Conservation (phyloP, 2,329 filamentous ascomycete genomes). For the Aquanectria penicillioides region DNA sequence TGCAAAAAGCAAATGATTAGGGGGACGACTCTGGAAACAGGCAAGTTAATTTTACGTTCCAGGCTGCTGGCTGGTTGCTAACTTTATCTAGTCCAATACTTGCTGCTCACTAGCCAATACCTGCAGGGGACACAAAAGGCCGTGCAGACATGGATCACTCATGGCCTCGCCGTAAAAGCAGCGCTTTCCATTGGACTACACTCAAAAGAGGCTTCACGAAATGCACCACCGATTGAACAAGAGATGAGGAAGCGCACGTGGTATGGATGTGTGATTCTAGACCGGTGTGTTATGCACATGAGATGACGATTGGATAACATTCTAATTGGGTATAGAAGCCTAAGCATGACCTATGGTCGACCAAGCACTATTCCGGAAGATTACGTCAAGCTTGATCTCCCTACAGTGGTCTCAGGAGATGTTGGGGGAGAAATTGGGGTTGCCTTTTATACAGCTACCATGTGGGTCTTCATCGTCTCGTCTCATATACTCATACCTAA, state of each 20-base stretch:
- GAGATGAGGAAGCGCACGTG: constrained; percentile 60
- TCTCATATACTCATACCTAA: neutral
- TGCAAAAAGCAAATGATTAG: constrained; percentile 53
- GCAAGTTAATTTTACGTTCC: neutral
- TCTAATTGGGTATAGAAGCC: neutral
- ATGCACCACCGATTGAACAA: constrained; percentile 52
- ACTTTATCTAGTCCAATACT: constrained; percentile 51
- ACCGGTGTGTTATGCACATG: constrained; percentile 11
- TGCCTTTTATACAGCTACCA: constrained; percentile 22
- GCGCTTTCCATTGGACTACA: constrained; percentile 63
- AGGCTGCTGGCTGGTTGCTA: neutral
- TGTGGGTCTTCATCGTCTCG: neutral
- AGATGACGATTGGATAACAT: neutral
- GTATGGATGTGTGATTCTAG: constrained; percentile 40
- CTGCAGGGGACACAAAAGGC: constrained; percentile 64
- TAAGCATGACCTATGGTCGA: constrained; percentile 25
- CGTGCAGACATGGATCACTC: constrained; percentile 62
- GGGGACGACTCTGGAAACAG: constrained; percentile 55
- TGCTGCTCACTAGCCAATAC: constrained; percentile 61
- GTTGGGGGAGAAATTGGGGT: neutral
- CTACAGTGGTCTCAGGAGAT: neutral
- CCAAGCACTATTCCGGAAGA: constrained; percentile 28
- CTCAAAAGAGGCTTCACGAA: constrained; percentile 48
- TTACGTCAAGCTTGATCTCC: constrained; percentile 22
- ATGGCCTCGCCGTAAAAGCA: constrained; percentile 61